Percentiles rank a stretch among this genome's conserved stretches.
phyloP scores from a whole-genome alignment of 257 asterid genomes.

The Paraleonurus japonicus region DNA sequence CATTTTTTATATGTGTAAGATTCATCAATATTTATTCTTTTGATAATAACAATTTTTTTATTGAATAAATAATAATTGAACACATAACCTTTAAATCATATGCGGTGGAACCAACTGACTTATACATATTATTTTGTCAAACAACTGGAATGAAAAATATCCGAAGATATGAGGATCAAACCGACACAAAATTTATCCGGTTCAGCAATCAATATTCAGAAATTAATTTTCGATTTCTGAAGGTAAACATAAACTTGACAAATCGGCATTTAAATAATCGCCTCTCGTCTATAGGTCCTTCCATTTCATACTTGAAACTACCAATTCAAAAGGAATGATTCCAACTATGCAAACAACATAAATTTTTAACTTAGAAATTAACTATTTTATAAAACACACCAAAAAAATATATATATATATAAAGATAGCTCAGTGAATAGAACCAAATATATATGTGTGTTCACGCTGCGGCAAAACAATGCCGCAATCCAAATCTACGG shows the following conservation, averaged over 20 bases:
- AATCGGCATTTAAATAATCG: constrained; percentile 44
- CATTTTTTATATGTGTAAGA: too few relatives aligned
- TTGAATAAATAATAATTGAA: too few relatives aligned
- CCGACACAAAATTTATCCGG: constrained; percentile 31
- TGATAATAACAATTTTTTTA: too few relatives aligned
- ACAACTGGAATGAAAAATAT: not conserved
- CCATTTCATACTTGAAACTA: constrained; percentile 14
- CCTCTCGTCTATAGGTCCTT: constrained; percentile 88
- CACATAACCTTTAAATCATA: too few relatives aligned
- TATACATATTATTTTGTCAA: too few relatives aligned
- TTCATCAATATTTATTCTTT: too few relatives aligned
- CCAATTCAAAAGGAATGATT: not conserved
- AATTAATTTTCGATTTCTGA: constrained; percentile 43
- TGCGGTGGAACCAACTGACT: too few relatives aligned
- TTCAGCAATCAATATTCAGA: constrained; percentile 46
- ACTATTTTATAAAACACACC: too few relatives aligned
- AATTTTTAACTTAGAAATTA: too few relatives aligned
- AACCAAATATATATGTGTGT: constrained; percentile 47
- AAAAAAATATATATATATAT: too few relatives aligned
- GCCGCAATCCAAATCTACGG: constrained; percentile 26
- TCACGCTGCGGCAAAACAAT: constrained; percentile 45
- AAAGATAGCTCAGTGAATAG: constrained; percentile 76
- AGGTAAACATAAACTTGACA: constrained; percentile 93
- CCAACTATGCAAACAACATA: too few relatives aligned
- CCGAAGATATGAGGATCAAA: constrained; percentile 35